A percentile compares a stretch with the other conserved stretches of the same genome.
Evolutionary conservation across 2,329 filamentous ascomycete genomes (phyloP).

Genomic region (Talaromyces sp.): DNA sequence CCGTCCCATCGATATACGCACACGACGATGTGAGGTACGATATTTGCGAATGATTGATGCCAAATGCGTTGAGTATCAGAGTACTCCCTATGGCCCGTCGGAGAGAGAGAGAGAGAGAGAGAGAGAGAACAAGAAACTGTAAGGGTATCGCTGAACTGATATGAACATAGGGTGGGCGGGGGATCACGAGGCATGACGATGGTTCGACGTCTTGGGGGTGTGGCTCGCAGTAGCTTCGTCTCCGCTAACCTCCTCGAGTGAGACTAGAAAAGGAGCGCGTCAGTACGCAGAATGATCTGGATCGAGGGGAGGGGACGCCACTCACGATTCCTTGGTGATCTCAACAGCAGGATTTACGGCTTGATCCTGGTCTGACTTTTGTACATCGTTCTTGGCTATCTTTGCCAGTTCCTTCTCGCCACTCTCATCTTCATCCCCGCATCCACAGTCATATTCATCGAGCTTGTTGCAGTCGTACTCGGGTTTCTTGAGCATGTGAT

Average conservation of each 20-base stretch:
- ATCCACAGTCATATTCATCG: constrained; percentile 65
- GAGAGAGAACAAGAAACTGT: background rate
- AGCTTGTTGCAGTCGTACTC: constrained; percentile 63
- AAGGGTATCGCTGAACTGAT: background rate
- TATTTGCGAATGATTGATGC: background rate
- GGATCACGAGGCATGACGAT: constrained; percentile 15
- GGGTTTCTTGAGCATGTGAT: constrained; percentile 58
- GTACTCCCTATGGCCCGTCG: background rate
- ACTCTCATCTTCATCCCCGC: constrained; percentile 49
- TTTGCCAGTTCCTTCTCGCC: constrained; percentile 14
- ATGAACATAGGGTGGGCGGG: background rate
- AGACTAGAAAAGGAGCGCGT: constrained; percentile 10
- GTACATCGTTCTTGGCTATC: constrained; percentile 14
- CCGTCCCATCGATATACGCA: background rate
- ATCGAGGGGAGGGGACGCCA: constrained; percentile 3
- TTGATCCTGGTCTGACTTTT: constrained; percentile 22
- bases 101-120: background rate
- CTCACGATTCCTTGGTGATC: constrained; percentile 37
- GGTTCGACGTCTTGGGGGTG: background rate
- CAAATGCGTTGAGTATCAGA: background rate
- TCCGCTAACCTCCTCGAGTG: constrained; percentile 19
- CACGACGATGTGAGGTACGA: background rate
- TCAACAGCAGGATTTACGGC: constrained; percentile 27
- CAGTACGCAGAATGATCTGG: background rate
- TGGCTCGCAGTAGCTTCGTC: background rate